Percentiles rank a stretch among this genome's conserved stretches.
Conservation (phyloP, 2,329 filamentous ascomycete species). For the Pseudogymnoascus verrucosus region DNA sequence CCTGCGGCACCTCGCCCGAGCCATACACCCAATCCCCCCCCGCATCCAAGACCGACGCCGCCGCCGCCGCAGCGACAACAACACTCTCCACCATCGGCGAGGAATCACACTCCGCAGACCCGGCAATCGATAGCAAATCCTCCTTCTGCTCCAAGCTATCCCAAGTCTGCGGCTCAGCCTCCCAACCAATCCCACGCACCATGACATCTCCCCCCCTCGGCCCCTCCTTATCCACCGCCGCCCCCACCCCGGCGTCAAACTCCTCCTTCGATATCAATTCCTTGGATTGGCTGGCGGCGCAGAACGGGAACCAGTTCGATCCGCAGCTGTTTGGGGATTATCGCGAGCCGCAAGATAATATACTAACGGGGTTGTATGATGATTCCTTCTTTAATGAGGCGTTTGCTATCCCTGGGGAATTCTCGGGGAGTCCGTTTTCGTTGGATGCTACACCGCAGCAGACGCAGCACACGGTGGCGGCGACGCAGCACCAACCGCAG, state of each 20-base stretch:
- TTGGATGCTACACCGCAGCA: constrained; percentile 35
- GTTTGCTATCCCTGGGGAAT: constrained; percentile 61
- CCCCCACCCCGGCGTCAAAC: constrained; percentile 16
- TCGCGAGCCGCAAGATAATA: constrained; percentile 78
- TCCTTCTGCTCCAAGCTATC: constrained; percentile 51
- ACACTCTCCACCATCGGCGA: constrained; percentile 58
- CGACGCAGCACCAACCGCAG: constrained; percentile 10
- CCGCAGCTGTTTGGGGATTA: constrained; percentile 89
- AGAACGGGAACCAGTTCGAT: constrained; percentile 81
- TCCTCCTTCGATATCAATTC: constrained; percentile 43
- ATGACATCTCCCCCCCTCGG: constrained; percentile 18
- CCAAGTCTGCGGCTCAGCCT: constrained; percentile 45
- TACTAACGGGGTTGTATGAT: constrained; percentile 64
- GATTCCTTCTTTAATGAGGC: constrained; percentile 55
- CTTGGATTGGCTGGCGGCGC: constrained; percentile 67
- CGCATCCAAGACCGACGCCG: constrained; percentile 51
- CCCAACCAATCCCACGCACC: constrained; percentile 44
- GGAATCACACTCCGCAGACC: constrained; percentile 42
- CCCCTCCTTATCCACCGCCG: constrained; percentile 17
- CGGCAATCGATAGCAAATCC: constrained; percentile 32
- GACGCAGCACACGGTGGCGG: not conserved
- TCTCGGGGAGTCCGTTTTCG: constrained; percentile 69
- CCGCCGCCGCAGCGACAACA: not conserved
- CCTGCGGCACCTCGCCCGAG: constrained; percentile 71
- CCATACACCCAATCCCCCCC: constrained; percentile 64